Evolutionary conservation across 306 rosid genomes (phyloP).

Genomic region (Spatholobus suberectus): DNA sequence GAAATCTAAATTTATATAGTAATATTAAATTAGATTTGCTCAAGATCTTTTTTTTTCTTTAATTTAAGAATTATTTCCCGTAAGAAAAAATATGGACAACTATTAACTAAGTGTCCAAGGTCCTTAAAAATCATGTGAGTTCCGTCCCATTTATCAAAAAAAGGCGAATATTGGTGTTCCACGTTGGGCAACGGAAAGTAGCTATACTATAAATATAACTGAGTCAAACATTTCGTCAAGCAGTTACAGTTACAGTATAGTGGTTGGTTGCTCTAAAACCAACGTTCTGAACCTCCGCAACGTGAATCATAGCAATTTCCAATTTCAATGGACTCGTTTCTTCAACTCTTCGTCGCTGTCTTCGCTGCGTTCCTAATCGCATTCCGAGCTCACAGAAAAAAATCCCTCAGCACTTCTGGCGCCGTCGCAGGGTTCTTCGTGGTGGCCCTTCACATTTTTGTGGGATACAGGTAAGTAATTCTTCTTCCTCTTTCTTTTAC

Average conservation of each 20-base stretch:
- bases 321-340: constrained; percentile 18
- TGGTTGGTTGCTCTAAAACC: background rate
- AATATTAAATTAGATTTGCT: no score
- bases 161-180: background rate
- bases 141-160: background rate
- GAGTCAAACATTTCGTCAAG: background rate
- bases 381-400: constrained; percentile 57
- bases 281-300: background rate
- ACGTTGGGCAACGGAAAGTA: background rate
- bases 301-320: background rate
- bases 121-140: no score
- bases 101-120: no score
- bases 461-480: constrained; percentile 63
- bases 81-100: no score
- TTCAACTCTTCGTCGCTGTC: constrained; percentile 57
- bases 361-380: constrained; percentile 58
- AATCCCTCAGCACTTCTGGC: constrained; percentile 81
- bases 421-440: constrained; percentile 76
- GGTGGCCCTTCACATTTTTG: constrained; percentile 68
- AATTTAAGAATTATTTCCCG: no score
- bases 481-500: background rate
- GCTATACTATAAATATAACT: background rate
- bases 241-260: background rate
- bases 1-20: no score
- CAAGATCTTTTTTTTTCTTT: no score